Evolutionary conservation across 352 stramenopile genomes (phyloP).

Genomic region (Phytophthora ramorum): DNA sequence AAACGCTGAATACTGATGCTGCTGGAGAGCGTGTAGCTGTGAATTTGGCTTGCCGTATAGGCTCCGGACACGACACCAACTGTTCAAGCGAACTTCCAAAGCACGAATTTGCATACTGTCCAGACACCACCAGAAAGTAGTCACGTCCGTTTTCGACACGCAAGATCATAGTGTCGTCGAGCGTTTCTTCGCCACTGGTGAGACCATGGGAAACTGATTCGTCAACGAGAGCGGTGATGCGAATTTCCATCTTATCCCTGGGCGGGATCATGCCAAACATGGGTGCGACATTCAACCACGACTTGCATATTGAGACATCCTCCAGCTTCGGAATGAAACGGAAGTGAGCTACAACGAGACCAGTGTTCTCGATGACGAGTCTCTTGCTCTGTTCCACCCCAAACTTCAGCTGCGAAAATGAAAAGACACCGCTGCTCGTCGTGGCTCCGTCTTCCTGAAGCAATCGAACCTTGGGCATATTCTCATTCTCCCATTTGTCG

Average conservation of each 20-base stretch:
- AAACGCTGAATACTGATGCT: slow-evolving; percentile 57
- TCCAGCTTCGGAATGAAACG: slow-evolving; percentile 93
- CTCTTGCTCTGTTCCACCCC: slow-evolving; percentile 65
- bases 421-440: slow-evolving; percentile 65
- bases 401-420: slow-evolving; percentile 74
- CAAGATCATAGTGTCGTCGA: slow-evolving; percentile 98
- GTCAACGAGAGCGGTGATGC: slow-evolving; percentile 92
- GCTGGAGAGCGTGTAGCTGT: slow-evolving; percentile 28
- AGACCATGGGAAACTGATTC: slow-evolving; percentile 89
- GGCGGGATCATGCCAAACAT: slow-evolving; percentile 91
- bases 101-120: slow-evolving; percentile 93
- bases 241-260: slow-evolving; percentile 84
- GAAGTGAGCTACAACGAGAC: slow-evolving; percentile 95
- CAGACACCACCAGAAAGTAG: slow-evolving; percentile 95
- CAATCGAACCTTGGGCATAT: slow-evolving; percentile 93
- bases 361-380: slow-evolving; percentile 91
- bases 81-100: slow-evolving; percentile 97
- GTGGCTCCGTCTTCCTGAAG: slow-evolving; percentile 49
- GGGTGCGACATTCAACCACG: slow-evolving; percentile 92
- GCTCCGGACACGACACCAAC: slow-evolving; percentile 90
- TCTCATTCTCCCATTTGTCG: slow-evolving; percentile 97
- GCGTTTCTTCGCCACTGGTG: slow-evolving; percentile 89
- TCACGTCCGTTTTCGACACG: slow-evolving; percentile 96
- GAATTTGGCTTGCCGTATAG: slow-evolving; percentile 76
- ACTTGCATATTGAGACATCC: slow-evolving; percentile 89